Percentiles rank a stretch among this genome's conserved stretches.
phyloP scores from a whole-genome alignment of 441 rosid genomes.

The Cnidoscolus chayamansa region DNA sequence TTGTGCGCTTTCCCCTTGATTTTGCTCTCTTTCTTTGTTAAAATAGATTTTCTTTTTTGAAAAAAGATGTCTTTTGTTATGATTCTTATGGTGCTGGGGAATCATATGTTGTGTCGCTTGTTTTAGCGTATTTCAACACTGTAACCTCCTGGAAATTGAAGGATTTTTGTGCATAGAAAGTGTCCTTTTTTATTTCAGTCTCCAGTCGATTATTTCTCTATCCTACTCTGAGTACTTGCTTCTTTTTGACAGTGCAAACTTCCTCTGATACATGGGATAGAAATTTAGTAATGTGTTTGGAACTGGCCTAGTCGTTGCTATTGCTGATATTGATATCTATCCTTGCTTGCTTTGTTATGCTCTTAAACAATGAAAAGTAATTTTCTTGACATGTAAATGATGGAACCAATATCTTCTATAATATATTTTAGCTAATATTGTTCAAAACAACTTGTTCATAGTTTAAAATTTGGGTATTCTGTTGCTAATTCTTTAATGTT shows the following conservation, averaged over 20 bases:
- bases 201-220: too few relatives aligned
- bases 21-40: neutral
- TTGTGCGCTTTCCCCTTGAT: neutral
- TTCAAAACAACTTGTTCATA: too few relatives aligned
- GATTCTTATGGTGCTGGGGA: slow-evolving; percentile 4
- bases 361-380: too few relatives aligned
- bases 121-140: slow-evolving; percentile 11
- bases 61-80: neutral
- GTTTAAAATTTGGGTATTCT: too few relatives aligned
- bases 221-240: neutral
- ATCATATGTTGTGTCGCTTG: slow-evolving; percentile 9
- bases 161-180: slow-evolving; percentile 19
- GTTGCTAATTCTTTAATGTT: neutral
- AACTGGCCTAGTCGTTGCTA: too few relatives aligned
- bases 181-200: too few relatives aligned
- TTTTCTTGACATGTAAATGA: too few relatives aligned
- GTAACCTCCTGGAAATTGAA: slow-evolving; percentile 13
- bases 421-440: too few relatives aligned
- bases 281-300: too few relatives aligned
- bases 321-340: neutral
- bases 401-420: too few relatives aligned
- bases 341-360: too few relatives aligned
- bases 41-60: neutral
- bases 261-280: neutral
- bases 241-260: neutral